Evolutionary conservation across 768 basidiomycete species (phyloP).

Genomic region (Termitomyces sp.): DNA sequence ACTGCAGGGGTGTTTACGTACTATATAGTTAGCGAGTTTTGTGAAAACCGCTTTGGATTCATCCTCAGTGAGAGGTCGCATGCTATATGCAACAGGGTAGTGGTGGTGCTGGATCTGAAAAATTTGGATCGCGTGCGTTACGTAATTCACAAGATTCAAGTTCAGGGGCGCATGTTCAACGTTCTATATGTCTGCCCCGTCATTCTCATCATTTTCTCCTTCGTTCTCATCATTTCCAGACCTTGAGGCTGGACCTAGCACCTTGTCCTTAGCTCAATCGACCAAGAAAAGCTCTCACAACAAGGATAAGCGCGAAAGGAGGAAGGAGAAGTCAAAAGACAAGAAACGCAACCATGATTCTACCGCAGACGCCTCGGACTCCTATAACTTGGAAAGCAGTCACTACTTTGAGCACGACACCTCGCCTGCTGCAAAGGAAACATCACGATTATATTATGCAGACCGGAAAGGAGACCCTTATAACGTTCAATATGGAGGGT

Average conservation of each 20-base stretch:
- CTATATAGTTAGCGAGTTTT: constrained; percentile 97
- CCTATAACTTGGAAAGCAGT: neutral
- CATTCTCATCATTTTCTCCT: constrained; percentile 62
- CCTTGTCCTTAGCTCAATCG: constrained; percentile 17
- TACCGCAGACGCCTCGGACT: constrained; percentile 18
- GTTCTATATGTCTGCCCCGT: constrained; percentile 49
- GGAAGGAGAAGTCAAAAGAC: constrained; percentile 23
- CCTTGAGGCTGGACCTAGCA: constrained; percentile 44
- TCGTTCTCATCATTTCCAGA: constrained; percentile 74
- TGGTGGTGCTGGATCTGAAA: constrained; percentile 1
- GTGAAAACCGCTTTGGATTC: constrained; percentile 96
- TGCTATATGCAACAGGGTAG: constrained; percentile 29
- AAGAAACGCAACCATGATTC: constrained; percentile 28
- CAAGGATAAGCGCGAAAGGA: constrained; percentile 25
- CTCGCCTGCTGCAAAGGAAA: constrained; percentile 24
- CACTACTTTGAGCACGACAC: constrained; percentile 18
- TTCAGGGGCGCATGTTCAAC: constrained; percentile 4
- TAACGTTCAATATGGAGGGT: constrained; percentile 66
- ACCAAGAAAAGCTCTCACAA: constrained; percentile 21
- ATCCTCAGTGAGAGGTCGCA: constrained; percentile 96
- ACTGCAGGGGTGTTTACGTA: constrained; percentile 33
- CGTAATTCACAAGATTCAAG: constrained; percentile 13
- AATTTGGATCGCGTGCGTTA: constrained; percentile 13
- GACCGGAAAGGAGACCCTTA: constrained; percentile 66
- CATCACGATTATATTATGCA: constrained; percentile 49